These are phyloP conservation scores for Silene noctiflora DNA, from an alignment of 179 eudicot genomes.

Conservation along the genomic window DNA sequence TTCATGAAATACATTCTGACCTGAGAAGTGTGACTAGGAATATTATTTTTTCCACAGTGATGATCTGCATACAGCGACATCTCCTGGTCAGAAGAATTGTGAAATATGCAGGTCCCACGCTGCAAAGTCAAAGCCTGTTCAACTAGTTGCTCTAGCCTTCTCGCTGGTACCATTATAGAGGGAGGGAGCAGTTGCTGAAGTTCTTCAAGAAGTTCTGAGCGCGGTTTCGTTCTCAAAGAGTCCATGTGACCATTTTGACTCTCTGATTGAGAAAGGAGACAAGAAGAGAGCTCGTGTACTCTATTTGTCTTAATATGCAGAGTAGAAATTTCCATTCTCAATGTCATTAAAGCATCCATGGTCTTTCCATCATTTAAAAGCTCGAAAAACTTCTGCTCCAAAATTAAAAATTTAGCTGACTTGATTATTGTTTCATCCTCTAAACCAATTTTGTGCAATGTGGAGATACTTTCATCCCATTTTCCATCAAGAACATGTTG, in stretches of 20 bases:
- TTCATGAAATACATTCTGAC: constrained; percentile 30
- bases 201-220: constrained; percentile 49
- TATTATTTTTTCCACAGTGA: constrained; percentile 63
- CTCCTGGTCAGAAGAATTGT: constrained; percentile 55
- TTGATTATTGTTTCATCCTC: constrained; percentile 40
- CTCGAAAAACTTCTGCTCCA: constrained; percentile 67
- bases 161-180: constrained; percentile 51
- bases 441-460: constrained; percentile 48
- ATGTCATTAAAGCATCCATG: constrained; percentile 51
- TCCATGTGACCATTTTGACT: constrained; percentile 24
- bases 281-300: constrained; percentile 62
- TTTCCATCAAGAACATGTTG: constrained; percentile 55
- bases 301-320: constrained; percentile 41
- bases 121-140: constrained; percentile 72
- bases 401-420: constrained; percentile 56
- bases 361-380: constrained; percentile 42
- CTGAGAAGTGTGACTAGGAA: constrained; percentile 69
- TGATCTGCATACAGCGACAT: constrained; percentile 64
- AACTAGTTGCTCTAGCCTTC: constrained; percentile 58
- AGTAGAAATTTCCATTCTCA: constrained; percentile 64
- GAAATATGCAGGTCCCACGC: constrained; percentile 51
- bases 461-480: constrained; percentile 57
- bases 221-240: constrained; percentile 27
- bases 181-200: constrained; percentile 62
- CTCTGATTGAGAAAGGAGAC: constrained; percentile 38